A percentile compares a stretch with the other conserved stretches of the same genome.
These are phyloP conservation scores for Fusarium nodosum DNA, from an alignment of 2,329 filamentous ascomycete species.

Conservation along the genomic window DNA sequence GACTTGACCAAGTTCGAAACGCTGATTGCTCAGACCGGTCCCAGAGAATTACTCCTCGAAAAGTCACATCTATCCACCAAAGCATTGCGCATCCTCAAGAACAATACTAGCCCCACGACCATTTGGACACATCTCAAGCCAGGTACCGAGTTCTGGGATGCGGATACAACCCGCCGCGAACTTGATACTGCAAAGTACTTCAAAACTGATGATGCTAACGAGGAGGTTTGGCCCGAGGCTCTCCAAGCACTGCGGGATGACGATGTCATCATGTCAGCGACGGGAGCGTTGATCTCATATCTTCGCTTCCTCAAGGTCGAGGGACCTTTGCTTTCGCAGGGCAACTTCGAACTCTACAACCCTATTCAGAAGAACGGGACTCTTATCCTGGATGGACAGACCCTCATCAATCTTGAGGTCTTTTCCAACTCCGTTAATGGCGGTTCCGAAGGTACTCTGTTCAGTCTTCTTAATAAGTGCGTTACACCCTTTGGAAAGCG, in stretches of 20 bases:
- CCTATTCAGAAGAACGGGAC: slow-evolving; percentile 93
- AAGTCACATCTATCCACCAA: slow-evolving; percentile 90
- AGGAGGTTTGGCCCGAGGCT: slow-evolving; percentile 79
- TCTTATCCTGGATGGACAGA: slow-evolving; percentile 93
- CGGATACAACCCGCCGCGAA: slow-evolving; percentile 84
- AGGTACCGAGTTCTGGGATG: slow-evolving; percentile 89
- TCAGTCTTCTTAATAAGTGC: slow-evolving; percentile 90
- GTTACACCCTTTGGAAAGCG: slow-evolving; percentile 98
- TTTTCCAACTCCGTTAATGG: slow-evolving; percentile 95
- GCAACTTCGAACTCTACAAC: slow-evolving; percentile 91
- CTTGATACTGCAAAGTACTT: slow-evolving; percentile 87
- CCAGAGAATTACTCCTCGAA: slow-evolving; percentile 89
- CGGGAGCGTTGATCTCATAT: slow-evolving; percentile 91
- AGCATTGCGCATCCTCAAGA: slow-evolving; percentile 92
- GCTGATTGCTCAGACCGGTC: slow-evolving; percentile 90
- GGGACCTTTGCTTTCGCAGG: slow-evolving; percentile 85
- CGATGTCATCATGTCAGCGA: slow-evolving; percentile 87
- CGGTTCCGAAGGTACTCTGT: slow-evolving; percentile 86
- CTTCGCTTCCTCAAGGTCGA: slow-evolving; percentile 90
- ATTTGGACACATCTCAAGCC: slow-evolving; percentile 96
- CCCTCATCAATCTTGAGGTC: slow-evolving; percentile 96
- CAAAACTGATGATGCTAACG: slow-evolving; percentile 66
- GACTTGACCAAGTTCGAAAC: slow-evolving; percentile 98
- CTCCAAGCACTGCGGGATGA: slow-evolving; percentile 81
- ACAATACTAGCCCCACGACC: slow-evolving; percentile 91